phyloP scores from a whole-genome alignment of 371 early-diverging fungal genomes.

The Mucor lusitanicus region DNA sequence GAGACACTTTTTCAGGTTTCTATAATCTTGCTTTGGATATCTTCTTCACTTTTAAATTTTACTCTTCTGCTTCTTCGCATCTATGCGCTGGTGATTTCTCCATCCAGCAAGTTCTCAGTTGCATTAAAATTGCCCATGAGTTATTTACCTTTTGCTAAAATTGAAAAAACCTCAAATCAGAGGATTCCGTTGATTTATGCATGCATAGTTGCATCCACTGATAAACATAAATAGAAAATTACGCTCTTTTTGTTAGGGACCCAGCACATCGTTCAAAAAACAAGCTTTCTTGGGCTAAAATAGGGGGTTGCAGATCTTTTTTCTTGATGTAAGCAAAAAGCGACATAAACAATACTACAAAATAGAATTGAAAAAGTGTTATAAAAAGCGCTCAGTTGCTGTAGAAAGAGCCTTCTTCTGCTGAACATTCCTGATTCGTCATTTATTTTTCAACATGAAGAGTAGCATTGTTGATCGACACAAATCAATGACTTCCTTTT shows the following conservation, averaged over 20 bases:
- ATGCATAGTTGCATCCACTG: not conserved
- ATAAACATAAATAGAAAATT: not conserved
- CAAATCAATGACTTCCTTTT: not conserved
- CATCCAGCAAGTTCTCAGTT: not conserved
- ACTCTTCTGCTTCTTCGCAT: not conserved
- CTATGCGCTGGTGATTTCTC: not conserved
- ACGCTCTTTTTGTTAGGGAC: not conserved
- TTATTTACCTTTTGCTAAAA: not conserved
- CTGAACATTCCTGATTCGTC: not conserved
- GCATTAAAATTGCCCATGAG: not conserved
- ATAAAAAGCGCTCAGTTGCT: not conserved
- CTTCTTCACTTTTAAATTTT: not conserved
- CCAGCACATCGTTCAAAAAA: not conserved
- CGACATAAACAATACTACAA: not conserved
- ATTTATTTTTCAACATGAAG: not conserved
- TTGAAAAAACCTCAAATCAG: not conserved
- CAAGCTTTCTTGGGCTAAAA: not conserved
- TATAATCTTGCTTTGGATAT: not conserved
- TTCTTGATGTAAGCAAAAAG: not conserved
- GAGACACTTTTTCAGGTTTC: not conserved
- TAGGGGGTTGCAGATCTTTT: conserved; percentile 1
- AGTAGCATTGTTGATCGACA: not conserved
- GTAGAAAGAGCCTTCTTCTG: not conserved
- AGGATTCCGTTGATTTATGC: not conserved
- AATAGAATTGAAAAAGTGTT: not conserved